Evolutionary conservation across 148 eudicot species (phyloP).

Genomic region (Cornus florida): DNA sequence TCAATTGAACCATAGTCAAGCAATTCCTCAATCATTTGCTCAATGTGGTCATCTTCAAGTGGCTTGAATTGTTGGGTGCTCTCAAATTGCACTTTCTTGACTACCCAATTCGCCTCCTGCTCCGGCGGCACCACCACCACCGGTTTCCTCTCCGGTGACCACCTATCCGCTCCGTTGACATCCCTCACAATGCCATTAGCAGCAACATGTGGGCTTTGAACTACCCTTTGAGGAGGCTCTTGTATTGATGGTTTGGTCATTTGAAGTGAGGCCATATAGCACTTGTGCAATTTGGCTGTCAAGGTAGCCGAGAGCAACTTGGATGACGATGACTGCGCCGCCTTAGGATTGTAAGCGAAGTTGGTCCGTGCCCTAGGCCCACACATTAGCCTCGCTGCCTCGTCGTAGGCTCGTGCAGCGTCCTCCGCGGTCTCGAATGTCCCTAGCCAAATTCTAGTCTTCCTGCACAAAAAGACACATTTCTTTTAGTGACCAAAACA

Average conservation of each 20-base stretch:
- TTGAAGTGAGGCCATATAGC: slow-evolving; percentile 73
- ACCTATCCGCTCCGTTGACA: slow-evolving; percentile 12
- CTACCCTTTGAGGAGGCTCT: slow-evolving; percentile 29
- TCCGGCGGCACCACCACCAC: background rate
- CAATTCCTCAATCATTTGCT: slow-evolving; percentile 73
- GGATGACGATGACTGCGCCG: slow-evolving; percentile 44
- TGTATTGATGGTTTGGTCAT: slow-evolving; percentile 44
- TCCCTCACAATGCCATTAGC: slow-evolving; percentile 8
- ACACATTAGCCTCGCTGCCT: slow-evolving; percentile 85
- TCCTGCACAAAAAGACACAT: slow-evolving; percentile 37
- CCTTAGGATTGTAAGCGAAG: slow-evolving; percentile 71
- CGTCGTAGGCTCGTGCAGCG: slow-evolving; percentile 82
- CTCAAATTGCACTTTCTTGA: background rate
- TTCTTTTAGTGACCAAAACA: background rate
- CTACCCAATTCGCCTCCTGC: slow-evolving; percentile 24
- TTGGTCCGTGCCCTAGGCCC: slow-evolving; percentile 77
- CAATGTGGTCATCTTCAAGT: slow-evolving; percentile 62
- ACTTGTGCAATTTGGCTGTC: slow-evolving; percentile 76
- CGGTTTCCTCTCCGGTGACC: slow-evolving; percentile 29
- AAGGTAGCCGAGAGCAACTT: slow-evolving; percentile 72
- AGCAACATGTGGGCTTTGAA: background rate
- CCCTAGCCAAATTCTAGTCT: slow-evolving; percentile 83
- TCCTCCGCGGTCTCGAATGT: slow-evolving; percentile 85
- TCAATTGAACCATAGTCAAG: slow-evolving; percentile 69
- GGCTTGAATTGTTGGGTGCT: slow-evolving; percentile 18